These are phyloP conservation scores for Venturia aucupariae DNA, from an alignment of 2,329 filamentous ascomycete species.

Conservation along the genomic window DNA sequence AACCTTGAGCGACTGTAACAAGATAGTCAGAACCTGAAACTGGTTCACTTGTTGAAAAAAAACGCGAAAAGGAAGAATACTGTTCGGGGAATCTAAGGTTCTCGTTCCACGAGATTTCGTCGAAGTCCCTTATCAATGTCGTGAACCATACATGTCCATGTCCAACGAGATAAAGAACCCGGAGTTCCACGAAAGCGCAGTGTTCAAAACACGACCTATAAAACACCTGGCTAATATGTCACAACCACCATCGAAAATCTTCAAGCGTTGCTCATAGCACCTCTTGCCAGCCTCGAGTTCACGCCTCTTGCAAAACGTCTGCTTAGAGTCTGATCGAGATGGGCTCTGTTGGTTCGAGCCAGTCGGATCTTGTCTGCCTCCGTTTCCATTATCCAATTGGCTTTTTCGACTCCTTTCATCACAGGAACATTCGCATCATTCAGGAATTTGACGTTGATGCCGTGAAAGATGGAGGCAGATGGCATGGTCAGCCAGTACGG, in stretches of 20 bases:
- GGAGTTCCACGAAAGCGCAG: neutral
- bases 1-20: neutral
- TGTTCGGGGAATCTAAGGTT: neutral
- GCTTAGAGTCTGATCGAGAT: neutral
- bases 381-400: constrained; percentile 8
- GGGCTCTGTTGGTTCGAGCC: neutral
- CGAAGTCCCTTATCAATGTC: neutral
- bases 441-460: constrained; percentile 8
- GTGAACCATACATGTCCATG: neutral
- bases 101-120: neutral
- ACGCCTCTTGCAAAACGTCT: neutral
- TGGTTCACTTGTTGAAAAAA: neutral
- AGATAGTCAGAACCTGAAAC: neutral
- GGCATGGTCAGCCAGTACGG: constrained; percentile 12
- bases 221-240: neutral
- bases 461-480: constrained; percentile 1
- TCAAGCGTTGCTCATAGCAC: neutral
- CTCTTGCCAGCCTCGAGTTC: neutral
- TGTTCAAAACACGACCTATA: neutral
- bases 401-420: constrained; percentile 5
- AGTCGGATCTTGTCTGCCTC: constrained; percentile 11
- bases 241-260: neutral
- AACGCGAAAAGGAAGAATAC: neutral
- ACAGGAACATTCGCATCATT: constrained; percentile 10
- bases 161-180: neutral